These are phyloP conservation scores for Globisporangium heterothallicum DNA, from an alignment of 352 stramenopile genomes.

Conservation along the genomic window DNA sequence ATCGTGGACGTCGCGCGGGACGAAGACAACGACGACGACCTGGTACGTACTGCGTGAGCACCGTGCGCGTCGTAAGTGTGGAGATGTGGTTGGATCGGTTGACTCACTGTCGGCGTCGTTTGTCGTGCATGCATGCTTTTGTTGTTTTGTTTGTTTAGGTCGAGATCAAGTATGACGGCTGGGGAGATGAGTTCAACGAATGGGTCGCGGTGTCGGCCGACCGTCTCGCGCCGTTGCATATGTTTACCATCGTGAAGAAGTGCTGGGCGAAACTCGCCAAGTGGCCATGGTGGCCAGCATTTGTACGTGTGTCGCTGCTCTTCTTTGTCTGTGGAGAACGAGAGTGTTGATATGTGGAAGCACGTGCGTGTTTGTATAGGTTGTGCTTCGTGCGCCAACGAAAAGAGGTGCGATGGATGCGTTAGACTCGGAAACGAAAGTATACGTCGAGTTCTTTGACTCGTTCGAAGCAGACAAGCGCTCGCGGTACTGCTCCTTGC, in stretches of 20 bases:
- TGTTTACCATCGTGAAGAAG: slow-evolving; percentile 82
- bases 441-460: slow-evolving; percentile 83
- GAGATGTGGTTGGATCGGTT: background rate
- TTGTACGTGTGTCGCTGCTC: slow-evolving; percentile 28
- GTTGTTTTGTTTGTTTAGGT: slow-evolving; percentile 24
- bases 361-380: slow-evolving; percentile 19
- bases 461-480: slow-evolving; percentile 70
- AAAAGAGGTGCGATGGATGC: slow-evolving; percentile 40
- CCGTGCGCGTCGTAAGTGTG: background rate
- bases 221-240: slow-evolving; percentile 68
- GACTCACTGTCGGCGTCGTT: background rate
- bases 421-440: slow-evolving; percentile 63
- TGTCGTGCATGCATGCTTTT: background rate
- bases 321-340: too few species aligned
- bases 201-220: slow-evolving; percentile 49
- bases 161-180: slow-evolving; percentile 83
- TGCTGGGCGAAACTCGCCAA: slow-evolving; percentile 83
- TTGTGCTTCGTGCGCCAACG: slow-evolving; percentile 67
- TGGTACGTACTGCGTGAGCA: slow-evolving; percentile 18
- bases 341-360: too few species aligned
- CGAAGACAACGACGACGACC: slow-evolving; percentile 46
- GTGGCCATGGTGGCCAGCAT: slow-evolving; percentile 80
- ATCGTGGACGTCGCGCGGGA: slow-evolving; percentile 66
- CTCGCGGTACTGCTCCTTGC: slow-evolving; percentile 23
- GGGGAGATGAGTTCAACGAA: slow-evolving; percentile 79